These are phyloP conservation scores for Rhododendron ferrugineum DNA, from an alignment of 148 eudicot genomes.

Conservation along the genomic window DNA sequence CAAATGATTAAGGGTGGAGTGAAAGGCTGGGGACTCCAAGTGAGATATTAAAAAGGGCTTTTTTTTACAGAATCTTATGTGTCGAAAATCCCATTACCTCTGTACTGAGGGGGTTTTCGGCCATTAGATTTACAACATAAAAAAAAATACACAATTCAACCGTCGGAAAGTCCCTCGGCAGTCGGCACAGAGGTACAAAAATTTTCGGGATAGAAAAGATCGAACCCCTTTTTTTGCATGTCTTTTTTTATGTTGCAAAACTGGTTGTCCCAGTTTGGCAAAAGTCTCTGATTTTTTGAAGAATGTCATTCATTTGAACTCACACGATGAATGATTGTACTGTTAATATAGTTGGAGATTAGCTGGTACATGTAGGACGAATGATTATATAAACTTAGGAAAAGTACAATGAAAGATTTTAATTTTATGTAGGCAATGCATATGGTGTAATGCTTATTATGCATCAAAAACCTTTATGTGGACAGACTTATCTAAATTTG, in stretches of 20 bases:
- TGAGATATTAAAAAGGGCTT: not conserved
- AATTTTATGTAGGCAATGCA: not conserved
- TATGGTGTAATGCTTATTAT: not conserved
- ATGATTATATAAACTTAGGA: not conserved
- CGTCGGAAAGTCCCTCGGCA: no score
- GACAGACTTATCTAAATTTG: not conserved
- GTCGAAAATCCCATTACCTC: fast-evolving
- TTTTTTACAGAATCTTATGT: no score
- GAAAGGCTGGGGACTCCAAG: not conserved
- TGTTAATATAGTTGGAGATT: not conserved
- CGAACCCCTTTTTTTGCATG: no score
- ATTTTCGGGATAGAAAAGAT: no score
- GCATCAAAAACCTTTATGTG: not conserved
- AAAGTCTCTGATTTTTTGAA: not conserved
- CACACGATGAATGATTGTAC: not conserved
- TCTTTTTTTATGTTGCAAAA: not conserved
- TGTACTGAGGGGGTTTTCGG: no score
- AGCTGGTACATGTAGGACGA: not conserved
- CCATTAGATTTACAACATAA: no score
- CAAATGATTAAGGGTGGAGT: not conserved
- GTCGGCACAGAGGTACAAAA: no score
- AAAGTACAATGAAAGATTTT: not conserved
- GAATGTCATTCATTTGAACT: not conserved
- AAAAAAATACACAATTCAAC: no score
- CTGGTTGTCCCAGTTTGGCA: not conserved